A percentile compares a stretch with the other conserved stretches of the same genome.
phyloP scores from a whole-genome alignment of 768 basidiomycete species.

The Mycena alexandri region DNA sequence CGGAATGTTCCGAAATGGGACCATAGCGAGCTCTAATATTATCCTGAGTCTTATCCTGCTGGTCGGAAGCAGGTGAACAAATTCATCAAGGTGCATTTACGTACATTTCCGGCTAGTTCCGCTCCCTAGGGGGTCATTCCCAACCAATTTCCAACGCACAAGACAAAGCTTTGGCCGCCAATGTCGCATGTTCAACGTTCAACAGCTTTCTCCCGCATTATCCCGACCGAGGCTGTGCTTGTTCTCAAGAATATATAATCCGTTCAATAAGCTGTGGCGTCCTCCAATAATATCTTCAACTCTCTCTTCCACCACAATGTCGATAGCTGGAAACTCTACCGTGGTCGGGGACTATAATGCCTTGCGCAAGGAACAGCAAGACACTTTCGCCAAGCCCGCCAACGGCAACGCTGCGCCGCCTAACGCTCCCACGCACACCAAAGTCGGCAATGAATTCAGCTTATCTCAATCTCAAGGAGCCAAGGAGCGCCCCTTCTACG shows the following conservation, averaged over 20 bases:
- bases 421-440: neutral
- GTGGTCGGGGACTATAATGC: slow-evolving; percentile 23
- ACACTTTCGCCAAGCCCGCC: slow-evolving; percentile 22
- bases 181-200: no score
- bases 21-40: no score
- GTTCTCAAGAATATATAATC: neutral
- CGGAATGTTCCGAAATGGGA: no score
- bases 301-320: slow-evolving; percentile 14
- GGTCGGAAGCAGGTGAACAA: no score
- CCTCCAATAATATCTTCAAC: neutral
- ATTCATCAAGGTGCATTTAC: no score
- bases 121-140: no score
- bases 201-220: slow-evolving; percentile 5
- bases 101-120: no score
- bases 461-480: no score
- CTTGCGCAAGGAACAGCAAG: slow-evolving; percentile 31
- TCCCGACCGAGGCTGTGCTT: slow-evolving; percentile 11
- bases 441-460: slow-evolving; percentile 23
- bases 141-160: no score
- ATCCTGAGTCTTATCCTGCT: no score
- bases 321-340: slow-evolving; percentile 33
- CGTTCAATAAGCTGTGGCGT: neutral
- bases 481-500: slow-evolving; percentile 78
- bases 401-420: neutral
- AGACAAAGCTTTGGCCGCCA: no score